Evolutionary conservation across 2,329 filamentous ascomycete genomes (phyloP).

Genomic region (Ophiobolus disseminans): DNA sequence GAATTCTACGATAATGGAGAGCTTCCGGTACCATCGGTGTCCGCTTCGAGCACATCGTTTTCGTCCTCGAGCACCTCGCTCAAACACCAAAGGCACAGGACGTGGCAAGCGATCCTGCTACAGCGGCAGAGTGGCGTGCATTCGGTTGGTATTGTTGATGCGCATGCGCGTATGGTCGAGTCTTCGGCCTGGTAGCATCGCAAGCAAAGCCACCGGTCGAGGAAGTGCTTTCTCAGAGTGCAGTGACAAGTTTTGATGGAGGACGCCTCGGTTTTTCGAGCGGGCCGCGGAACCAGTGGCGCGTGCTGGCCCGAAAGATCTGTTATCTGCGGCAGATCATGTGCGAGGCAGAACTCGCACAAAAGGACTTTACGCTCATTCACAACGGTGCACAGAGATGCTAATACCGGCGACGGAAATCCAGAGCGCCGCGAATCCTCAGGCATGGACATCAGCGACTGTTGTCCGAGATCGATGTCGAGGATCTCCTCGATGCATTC

Average conservation of each 20-base stretch:
- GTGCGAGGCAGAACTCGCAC: not conserved
- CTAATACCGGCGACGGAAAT: slow-evolving; percentile 36
- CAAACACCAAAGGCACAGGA: slow-evolving; percentile 21
- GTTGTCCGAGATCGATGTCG: slow-evolving; percentile 30
- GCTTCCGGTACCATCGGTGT: no score
- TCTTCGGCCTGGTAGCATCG: slow-evolving; percentile 26
- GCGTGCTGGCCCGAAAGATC: not conserved
- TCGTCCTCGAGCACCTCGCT: no score
- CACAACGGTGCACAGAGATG: slow-evolving; percentile 30
- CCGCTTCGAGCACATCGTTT: no score
- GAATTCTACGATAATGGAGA: no score
- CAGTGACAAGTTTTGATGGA: slow-evolving; percentile 16
- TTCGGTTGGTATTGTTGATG: not conserved
- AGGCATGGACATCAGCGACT: slow-evolving; percentile 23
- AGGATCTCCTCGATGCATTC: slow-evolving; percentile 36
- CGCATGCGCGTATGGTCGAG: not conserved
- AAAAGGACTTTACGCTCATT: slow-evolving; percentile 24
- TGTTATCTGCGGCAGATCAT: not conserved
- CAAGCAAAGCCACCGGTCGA: slow-evolving; percentile 33
- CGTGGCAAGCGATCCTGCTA: not conserved
- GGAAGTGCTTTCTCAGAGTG: slow-evolving; percentile 23
- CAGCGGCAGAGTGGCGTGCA: not conserved
- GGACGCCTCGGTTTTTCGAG: not conserved
- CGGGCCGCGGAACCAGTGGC: not conserved
- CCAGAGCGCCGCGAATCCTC: slow-evolving; percentile 24